Evolutionary conservation across 257 asterid genomes (phyloP).

Genomic region (Voacanga thouarsii): DNA sequence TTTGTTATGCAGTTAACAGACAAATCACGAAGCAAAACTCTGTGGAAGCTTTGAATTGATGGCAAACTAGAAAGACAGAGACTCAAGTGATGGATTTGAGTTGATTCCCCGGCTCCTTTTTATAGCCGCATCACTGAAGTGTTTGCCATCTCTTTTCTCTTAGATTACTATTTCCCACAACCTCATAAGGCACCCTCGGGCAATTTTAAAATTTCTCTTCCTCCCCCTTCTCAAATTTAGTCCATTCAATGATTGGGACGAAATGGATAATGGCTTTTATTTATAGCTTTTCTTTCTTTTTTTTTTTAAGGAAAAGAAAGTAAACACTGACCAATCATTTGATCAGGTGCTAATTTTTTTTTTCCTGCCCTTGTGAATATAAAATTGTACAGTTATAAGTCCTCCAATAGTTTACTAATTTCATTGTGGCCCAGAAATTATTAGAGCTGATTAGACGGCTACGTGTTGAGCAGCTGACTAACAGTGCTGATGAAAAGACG

Average conservation of each 20-base stretch:
- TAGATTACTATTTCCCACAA: not conserved
- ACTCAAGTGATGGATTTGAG: constrained; percentile 15
- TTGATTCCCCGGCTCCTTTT: constrained; percentile 20
- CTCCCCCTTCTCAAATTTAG: not conserved
- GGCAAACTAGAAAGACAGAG: not conserved
- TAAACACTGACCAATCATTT: not conserved
- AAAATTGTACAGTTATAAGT: too few relatives aligned
- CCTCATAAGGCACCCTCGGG: not conserved
- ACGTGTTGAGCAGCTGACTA: not conserved
- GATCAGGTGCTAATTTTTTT: not conserved
- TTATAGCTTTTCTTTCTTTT: too few relatives aligned
- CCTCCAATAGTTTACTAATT: not conserved
- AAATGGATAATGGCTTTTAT: too few relatives aligned
- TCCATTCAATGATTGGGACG: not conserved
- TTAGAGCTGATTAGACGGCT: not conserved
- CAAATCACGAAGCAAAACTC: not conserved
- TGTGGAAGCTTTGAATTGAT: not conserved
- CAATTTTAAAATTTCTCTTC: not conserved
- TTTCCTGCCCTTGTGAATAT: not conserved
- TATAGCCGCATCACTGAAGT: constrained; percentile 19
- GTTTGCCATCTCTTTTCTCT: not conserved
- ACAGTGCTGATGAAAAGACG: not conserved
- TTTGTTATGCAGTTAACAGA: not conserved
- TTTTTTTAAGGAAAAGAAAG: not conserved
- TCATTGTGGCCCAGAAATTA: not conserved